A percentile compares a stretch with the other conserved stretches of the same genome.
These are phyloP conservation scores for Passalora sequoiae DNA, from an alignment of 2,329 filamentous ascomycete genomes.

Conservation along the genomic window DNA sequence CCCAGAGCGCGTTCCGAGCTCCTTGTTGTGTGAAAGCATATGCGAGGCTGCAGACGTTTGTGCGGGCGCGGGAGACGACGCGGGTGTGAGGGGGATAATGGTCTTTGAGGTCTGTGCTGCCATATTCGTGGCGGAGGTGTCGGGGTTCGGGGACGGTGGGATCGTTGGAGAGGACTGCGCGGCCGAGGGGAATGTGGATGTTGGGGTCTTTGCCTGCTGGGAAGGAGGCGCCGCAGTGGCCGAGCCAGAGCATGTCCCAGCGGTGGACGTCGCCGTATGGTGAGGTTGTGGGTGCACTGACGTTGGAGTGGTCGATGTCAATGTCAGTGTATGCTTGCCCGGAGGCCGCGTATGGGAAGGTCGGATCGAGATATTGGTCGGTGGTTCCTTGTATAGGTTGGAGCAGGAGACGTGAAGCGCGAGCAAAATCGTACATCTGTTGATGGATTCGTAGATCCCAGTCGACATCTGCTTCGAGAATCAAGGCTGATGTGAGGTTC, in stretches of 20 bases:
- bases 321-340: constrained; percentile 13
- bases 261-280: constrained; percentile 37
- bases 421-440: constrained; percentile 36
- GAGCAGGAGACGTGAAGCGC: constrained; percentile 37
- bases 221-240: constrained; percentile 27
- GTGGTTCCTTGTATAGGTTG: constrained; percentile 21
- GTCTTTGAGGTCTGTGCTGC: constrained; percentile 14
- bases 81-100: constrained; percentile 38
- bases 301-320: constrained; percentile 11
- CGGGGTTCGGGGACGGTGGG: constrained; percentile 20
- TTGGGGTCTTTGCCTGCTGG: constrained; percentile 4
- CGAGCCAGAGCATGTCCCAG: constrained; percentile 37
- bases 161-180: constrained; percentile 18
- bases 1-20: constrained; percentile 41
- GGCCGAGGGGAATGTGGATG: constrained; percentile 12
- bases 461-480: constrained; percentile 44
- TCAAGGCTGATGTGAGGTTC: constrained; percentile 38
- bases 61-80: constrained; percentile 40
- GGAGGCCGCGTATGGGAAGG: constrained; percentile 11
- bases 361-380: constrained; percentile 20
- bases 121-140: constrained; percentile 23
- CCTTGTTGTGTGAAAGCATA: constrained; percentile 46
- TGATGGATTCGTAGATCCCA: constrained; percentile 43
- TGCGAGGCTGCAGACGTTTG: constrained; percentile 40
- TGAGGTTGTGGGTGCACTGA: constrained; percentile 20